Conservation (phyloP, 495 filamentous ascomycete genomes). For the Annulohypoxylon bovei region DNA sequence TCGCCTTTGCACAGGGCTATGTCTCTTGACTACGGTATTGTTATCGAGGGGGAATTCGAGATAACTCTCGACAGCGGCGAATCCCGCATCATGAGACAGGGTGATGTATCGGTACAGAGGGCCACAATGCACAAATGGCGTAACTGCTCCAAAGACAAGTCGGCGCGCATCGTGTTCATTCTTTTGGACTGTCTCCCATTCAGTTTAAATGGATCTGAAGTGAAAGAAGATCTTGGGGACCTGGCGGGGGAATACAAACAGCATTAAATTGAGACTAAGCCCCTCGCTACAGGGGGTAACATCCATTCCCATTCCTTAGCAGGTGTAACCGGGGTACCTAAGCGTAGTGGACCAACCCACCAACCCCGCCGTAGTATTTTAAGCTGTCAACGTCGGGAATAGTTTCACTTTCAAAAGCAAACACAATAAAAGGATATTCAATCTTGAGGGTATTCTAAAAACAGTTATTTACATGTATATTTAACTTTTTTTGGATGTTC, state of each 20-base stretch:
- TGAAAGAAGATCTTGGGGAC: not conserved
- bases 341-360: too few relatives aligned
- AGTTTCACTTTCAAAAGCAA: too few relatives aligned
- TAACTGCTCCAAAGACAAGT: not conserved
- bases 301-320: too few relatives aligned
- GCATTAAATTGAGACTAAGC: too few relatives aligned
- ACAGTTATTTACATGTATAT: too few relatives aligned
- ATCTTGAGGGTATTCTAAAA: too few relatives aligned
- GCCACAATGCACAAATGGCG: not conserved
- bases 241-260: not conserved
- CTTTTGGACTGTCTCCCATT: not conserved
- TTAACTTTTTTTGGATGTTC: too few relatives aligned
- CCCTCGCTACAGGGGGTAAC: too few relatives aligned
- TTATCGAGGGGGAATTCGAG: conserved; percentile 66
- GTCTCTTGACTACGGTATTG: conserved; percentile 68
- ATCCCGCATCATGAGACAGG: conserved; percentile 54
- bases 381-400: too few relatives aligned
- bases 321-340: too few relatives aligned
- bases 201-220: not conserved
- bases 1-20: conserved; percentile 65
- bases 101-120: conserved; percentile 46
- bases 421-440: too few relatives aligned
- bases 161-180: not conserved
- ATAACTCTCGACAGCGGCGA: conserved; percentile 63
- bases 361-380: too few relatives aligned